Evolutionary conservation across 352 stramenopile species (phyloP), one percentile per base, ranked within the genome.

Genomic region (Phytophthora quininea): DNA sequence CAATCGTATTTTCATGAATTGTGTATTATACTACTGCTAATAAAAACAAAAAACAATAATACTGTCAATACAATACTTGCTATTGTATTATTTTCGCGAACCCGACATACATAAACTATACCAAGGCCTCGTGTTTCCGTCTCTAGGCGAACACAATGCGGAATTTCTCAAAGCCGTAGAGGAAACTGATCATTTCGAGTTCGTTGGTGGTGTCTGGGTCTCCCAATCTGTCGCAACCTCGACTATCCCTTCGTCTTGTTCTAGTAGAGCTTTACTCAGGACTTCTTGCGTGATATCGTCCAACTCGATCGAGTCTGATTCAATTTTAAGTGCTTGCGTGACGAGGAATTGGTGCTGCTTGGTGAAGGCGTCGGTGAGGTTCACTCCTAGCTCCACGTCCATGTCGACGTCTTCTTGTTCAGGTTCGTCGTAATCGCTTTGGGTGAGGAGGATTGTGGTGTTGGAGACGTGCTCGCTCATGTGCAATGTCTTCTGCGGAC

Each of bases 121-220:
- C 19, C 19, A 24, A 24, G 19, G 0, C 19, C 19, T 24, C 19
- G 19, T 24, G 19, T 24, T 24, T 24, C 19, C 19, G 19, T 24
- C 19, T 24, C 19, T 24, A 24, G 19, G 19, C 19, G 19, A 24
- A 24, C 0, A 67, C 64, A 27, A 72, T 62, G 6, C 47, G 31
- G 15, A 72, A 72, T 54, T 71, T 71, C 19, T 71, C 64, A 46
- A 71, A 71, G 8, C 56, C 57, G 50, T 71, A 71, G 40, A 65
- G 58, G 43, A 54, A 72, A 27, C 57, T 46, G 7, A 72, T 35
- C 46, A 64, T 62, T 32, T 58, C 49, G 15, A 52, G 31, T 24
- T 68, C 62, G n/a, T 27, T 54, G 42, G 32, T 8, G 6, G 27
- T 32, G 3, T 45, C 38, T 7, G 5, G 47, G 15, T 67, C 60